Base-by-base conservation (phyloP, 2,329 filamentous ascomycete genomes). In the Neopestalotiopsis sp. region DNA sequence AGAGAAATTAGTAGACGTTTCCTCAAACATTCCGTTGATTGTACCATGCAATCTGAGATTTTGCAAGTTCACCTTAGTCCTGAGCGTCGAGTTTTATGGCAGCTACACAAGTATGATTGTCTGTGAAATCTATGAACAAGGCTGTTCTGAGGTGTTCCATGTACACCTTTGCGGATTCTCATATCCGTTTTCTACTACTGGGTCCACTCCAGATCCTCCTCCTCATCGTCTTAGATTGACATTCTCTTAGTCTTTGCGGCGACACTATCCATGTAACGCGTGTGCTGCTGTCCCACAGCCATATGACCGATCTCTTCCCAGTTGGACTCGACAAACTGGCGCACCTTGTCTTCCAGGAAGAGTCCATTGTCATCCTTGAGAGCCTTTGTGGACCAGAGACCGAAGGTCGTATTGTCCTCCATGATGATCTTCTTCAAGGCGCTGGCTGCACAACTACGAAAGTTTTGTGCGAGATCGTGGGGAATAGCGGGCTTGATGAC, bases 401-500 rank as follows among this genome's bases (percentile, higher is more conserved):
- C 83, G 67, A 85, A 84, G 17, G 74, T 76, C 1, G 68, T 58
- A 42, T 86, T 81, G 0, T 78, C 80, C 2, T 85, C 78, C 60
- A 90, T 71, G 32, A 91, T 78, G 65, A 89, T 83, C 68, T 77
- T 82, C 74, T 83, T 86, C 57, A 90, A 72, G 1, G 83, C 84
- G 38, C 65, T 60, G 6, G 65, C 65, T 13, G 38, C 56, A 34
- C 52, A 59, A 24, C 65, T 40, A 28, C 65, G 52, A 30, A 52
- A 67, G n/a, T 60, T 52, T 28, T 32, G 65, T 13, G 60, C 52
- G 24, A 67, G 34, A 49, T 72, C 73, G 3, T 63, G 52, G 0
- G 80, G 81, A 1, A 84, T 72, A 5, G 72, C 70, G 0, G 71
- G 73, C 69, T 85, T 84, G 72, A 86, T 84, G n/a, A 87, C 76